Base-by-base conservation (phyloP, 306 rosid genomes). In the Fragaria iinumae region DNA sequence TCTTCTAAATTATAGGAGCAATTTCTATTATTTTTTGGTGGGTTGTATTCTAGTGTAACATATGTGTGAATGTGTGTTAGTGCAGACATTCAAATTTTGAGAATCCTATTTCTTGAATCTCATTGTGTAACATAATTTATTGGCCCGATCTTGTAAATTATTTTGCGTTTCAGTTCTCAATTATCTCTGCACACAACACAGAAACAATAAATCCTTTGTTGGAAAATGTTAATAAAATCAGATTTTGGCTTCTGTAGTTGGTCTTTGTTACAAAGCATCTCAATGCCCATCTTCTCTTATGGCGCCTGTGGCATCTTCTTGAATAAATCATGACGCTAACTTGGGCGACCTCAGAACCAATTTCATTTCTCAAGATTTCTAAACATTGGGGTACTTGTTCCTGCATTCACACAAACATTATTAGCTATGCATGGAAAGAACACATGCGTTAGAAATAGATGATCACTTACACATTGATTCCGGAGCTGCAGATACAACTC, bases 41-140 rank as follows among this genome's bases (percentile, higher is more conserved):
- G 68, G 29, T 13, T 70, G 80, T 85, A 60, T 77, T 63, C 29
- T 72, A 69, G 82, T 79, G 84, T 82, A 85, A 59, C 80, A 77
- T 84, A 81, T 69, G 82, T 76, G 84, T 78, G 80, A 44, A 53
- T 62, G 80, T 38, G 73, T 76, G 76, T 76, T 75, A 67, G 76
- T 62, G 75, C 80, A 53, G 82, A 80, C 67, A 48, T 63, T 76
- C 71, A 67, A 80, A 85, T 85, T 85, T 85, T 85, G 88, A 79
- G 80, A 53, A 32, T 29, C 32, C 75, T 29, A 48, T 53, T 45
- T 73, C 73, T 49, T 55, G 63, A 60, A 29, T 72, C 73, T 53
- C 79, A 63, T 57, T 17, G 52, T 84, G 78, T 77, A 80, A 72
- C 73, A 50, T 82, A 79, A 79, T 85, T 79, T 76, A 63, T 80